Base-by-base conservation (phyloP, 805 yeast species). In the Isabelozyma rhagii region DNA sequence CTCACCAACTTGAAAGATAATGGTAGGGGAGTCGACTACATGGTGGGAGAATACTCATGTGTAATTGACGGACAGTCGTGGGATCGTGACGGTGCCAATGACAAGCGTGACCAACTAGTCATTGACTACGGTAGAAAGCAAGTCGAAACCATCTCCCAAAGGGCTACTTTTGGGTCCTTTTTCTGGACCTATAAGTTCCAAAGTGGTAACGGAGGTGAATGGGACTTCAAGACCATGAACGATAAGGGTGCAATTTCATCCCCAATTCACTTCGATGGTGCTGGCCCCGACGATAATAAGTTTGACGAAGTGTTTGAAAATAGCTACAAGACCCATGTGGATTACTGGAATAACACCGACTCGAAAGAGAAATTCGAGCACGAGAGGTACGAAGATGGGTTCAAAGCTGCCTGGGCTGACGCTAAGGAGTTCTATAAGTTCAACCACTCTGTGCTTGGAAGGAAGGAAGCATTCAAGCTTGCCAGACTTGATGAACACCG, bases 101-200 rank as follows among this genome's bases (percentile, higher is more conserved):
- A 59, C 18, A 58, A 61, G 41, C 75, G 96, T 34, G 80, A 74
- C 44, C 73, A 78, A 21, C 68, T 78, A n/a, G 90, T 86, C 10
- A 66, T 64, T 38, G 68, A 78, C 45, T 92, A 73, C 61, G 97
- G 96, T 9, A 71, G 71, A 15, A 65, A 63, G n/a, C 84, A 89
- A 63, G 55, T 67, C 5, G 59, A 67, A 3, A 54, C 79, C 5
- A 80, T 87, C 60, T 60, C 64, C 5, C 57, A 78, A 39, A 68
- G 85, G 36, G 85, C 93, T 1, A 65, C 75, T 8, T 78, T 82
- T 49, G 98, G 98, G 0, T 77, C 81, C 51, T 92, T 78, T 66
- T 93, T 94, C 68, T 93, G 98, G 98, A 88, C 97, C 1, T 87
- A 71, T 65, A 89, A 90, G 68, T 92, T 92, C 62, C 81, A 86